A percentile compares a stretch with the other conserved stretches of the same genome.
These are phyloP conservation scores for Chaetoceros tenuissimus DNA, from an alignment of 108 stramenopile genomes.

Conservation along the genomic window DNA sequence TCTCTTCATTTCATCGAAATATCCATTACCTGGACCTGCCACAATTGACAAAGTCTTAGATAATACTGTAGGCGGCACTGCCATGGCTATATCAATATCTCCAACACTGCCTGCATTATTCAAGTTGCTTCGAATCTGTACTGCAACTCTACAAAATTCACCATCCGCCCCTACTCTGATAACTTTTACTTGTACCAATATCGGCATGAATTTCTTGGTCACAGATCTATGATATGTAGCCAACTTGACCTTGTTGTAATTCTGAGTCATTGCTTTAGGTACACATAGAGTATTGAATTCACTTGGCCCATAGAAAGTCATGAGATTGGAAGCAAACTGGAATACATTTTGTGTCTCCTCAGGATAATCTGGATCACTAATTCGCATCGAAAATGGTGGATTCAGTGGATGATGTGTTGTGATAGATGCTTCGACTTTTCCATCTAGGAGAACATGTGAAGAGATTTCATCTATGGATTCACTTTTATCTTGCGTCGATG, in stretches of 20 bases:
- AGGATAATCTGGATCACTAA: not conserved
- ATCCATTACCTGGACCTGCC: slow-evolving; percentile 36
- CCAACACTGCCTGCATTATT: slow-evolving; percentile 49
- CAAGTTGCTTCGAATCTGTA: slow-evolving; percentile 74
- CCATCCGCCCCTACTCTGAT: slow-evolving; percentile 2
- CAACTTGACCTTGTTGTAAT: not conserved
- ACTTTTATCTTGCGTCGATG: not conserved
- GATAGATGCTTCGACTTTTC: not conserved
- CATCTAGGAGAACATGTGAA: not conserved
- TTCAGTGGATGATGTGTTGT: not conserved
- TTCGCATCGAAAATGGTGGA: not conserved
- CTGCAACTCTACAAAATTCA: slow-evolving; percentile 36
- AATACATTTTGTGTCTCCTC: not conserved
- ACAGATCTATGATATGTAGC: not conserved
- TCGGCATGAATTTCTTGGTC: not conserved
- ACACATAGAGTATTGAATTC: not conserved
- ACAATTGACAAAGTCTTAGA: slow-evolving; percentile 33
- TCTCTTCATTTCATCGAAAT: slow-evolving; percentile 44
- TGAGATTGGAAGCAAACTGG: not conserved
- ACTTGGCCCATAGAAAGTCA: not conserved
- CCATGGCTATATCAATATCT: slow-evolving; percentile 44
- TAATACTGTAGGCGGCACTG: slow-evolving; percentile 38
- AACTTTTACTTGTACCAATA: not conserved
- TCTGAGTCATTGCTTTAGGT: not conserved
- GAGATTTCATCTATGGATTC: not conserved